Conservation (phyloP, 495 filamentous ascomycete genomes). For the Beverwykella pulmonaria region DNA sequence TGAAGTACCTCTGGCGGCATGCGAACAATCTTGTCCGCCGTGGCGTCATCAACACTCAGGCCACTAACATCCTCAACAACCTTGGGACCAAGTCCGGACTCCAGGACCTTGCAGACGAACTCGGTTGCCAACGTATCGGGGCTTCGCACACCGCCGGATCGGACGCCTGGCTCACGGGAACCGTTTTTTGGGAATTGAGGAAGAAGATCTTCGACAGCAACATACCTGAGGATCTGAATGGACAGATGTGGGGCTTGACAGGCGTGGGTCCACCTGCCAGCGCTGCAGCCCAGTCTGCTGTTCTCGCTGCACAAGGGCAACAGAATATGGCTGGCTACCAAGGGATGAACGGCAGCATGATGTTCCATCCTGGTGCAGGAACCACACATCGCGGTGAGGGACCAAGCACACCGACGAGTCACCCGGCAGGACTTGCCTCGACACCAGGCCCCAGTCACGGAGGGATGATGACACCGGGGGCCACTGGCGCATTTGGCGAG, state of each 20-base stretch:
- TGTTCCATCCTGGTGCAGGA: slow-evolving; percentile 22
- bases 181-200: slow-evolving; percentile 47
- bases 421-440: slow-evolving; percentile 41
- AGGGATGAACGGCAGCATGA: slow-evolving; percentile 23
- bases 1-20: slow-evolving; percentile 96
- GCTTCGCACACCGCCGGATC: slow-evolving; percentile 87
- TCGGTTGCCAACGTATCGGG: slow-evolving; percentile 84
- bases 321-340: slow-evolving; percentile 12
- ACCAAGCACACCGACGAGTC: slow-evolving; percentile 45
- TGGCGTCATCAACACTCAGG: slow-evolving; percentile 60
- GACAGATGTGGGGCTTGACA: slow-evolving; percentile 89
- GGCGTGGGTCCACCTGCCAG: slow-evolving; percentile 58
- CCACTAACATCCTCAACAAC: slow-evolving; percentile 69
- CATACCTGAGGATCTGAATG: slow-evolving; percentile 81
- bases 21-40: slow-evolving; percentile 54
- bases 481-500: slow-evolving; percentile 29
- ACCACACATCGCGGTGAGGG: slow-evolving; percentile 21
- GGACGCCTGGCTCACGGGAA: slow-evolving; percentile 85
- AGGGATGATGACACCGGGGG: slow-evolving; percentile 32
- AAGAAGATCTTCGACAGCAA: slow-evolving; percentile 84
- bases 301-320: slow-evolving; percentile 41
- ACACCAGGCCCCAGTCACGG: slow-evolving; percentile 35
- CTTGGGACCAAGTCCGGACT: slow-evolving; percentile 85
- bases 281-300: slow-evolving; percentile 45
- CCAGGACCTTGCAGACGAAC: slow-evolving; percentile 89